These are phyloP conservation scores for Trametes coccinea DNA, from an alignment of 768 basidiomycete species.

Conservation along the genomic window DNA sequence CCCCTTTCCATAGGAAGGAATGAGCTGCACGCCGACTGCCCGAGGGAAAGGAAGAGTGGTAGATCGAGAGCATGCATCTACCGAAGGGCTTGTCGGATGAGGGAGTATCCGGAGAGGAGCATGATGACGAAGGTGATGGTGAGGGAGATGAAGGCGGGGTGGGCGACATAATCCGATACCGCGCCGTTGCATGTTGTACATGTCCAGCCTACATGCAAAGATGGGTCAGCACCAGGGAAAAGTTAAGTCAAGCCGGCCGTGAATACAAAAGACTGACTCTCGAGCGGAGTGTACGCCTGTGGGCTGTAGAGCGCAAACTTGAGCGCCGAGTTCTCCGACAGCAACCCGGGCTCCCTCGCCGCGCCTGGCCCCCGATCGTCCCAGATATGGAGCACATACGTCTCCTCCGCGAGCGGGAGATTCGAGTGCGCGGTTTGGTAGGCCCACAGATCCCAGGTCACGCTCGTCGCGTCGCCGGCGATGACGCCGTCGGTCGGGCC, in stretches of 20 bases:
- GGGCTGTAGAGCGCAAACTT: slow-evolving; percentile 87
- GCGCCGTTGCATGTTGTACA: slow-evolving; percentile 51
- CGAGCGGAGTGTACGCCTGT: slow-evolving; percentile 63
- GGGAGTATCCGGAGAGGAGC: slow-evolving; percentile 63
- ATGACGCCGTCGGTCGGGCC: slow-evolving; percentile 76
- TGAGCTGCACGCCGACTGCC: background rate
- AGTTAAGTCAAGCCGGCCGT: no score
- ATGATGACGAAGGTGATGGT: slow-evolving; percentile 60
- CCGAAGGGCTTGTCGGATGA: slow-evolving; percentile 44
- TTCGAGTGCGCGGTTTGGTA: slow-evolving; percentile 66
- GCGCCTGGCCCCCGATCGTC: slow-evolving; percentile 77
- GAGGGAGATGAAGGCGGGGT: slow-evolving; percentile 58
- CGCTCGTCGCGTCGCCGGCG: slow-evolving; percentile 65
- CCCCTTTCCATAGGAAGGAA: background rate
- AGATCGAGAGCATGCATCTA: slow-evolving; percentile 5
- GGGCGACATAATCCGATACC: slow-evolving; percentile 37
- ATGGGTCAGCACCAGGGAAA: background rate
- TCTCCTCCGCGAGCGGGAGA: slow-evolving; percentile 70
- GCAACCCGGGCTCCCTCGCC: slow-evolving; percentile 56
- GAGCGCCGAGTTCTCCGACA: slow-evolving; percentile 67
- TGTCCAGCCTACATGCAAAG: slow-evolving; percentile 48
- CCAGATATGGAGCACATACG: slow-evolving; percentile 78
- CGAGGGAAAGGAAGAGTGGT: background rate
- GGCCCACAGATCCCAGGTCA: slow-evolving; percentile 79
- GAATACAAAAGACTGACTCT: slow-evolving; percentile 36